Evolutionary conservation across 441 rosid genomes (phyloP), one percentile per base, ranked within the genome.

Genomic region (Kokia cookei): DNA sequence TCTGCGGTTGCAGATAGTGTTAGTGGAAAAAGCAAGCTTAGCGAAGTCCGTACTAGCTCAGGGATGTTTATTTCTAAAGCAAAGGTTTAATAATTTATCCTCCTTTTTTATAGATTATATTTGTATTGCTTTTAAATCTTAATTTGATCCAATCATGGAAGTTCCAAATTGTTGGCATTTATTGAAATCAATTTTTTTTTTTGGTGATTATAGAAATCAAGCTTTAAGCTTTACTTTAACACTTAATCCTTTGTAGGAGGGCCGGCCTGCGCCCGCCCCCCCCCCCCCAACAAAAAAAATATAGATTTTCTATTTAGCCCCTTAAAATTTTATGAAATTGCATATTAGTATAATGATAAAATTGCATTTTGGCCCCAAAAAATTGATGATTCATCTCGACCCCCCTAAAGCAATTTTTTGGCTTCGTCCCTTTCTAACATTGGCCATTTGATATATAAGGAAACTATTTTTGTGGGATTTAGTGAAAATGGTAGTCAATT

Each of bases 11-110:
- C 99, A 15, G 97, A 91, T 86, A 90, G 91, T 82, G 12, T 78
- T 58, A 93, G 90, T 73, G 99, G 99, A 51, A 79, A 89, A 85
- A 88, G 96, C 79, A 86, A 87, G 82, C 87, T 90, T 35, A 93
- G 97, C 66, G 89, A 95, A 58, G 99, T 93, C 73, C 78, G 98
- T 14, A 94, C 99, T 4, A 95, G 99, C 84, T 95, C 97, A 7
- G 98, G 98, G 63, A 95, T 90, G 87, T 95, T 95, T 80, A 95
- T 95, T 80, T n/a, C 90, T 40, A 95, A 95, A 83, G 93, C 76
- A 73, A 91, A 93, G 96, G 99, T 94, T 72, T 45, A 48, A 32
- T 75, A 60, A 37, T 17, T 75, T 58, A 24, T 42, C 27, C 45
- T 26, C 7, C 10, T 71, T 4, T 11, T 19, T 12, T 65, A 17